A percentile compares a stretch with the other conserved stretches of the same genome.
Evolutionary conservation across 257 asterid genomes (phyloP).

Genomic region (Lycium ferocissimum): DNA sequence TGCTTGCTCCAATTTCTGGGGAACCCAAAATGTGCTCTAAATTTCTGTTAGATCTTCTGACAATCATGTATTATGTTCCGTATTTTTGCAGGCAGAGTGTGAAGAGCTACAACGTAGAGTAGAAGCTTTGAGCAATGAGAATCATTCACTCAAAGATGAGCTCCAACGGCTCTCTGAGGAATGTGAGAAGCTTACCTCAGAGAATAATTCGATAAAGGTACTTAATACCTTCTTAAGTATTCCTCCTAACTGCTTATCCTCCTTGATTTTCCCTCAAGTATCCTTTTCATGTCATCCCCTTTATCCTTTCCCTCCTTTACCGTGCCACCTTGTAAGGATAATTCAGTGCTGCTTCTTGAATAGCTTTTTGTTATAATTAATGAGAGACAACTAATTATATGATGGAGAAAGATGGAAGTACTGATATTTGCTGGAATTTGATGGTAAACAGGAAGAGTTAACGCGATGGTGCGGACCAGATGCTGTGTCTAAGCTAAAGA

Average conservation of each 20-base stretch:
- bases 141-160: slow-evolving; percentile 68
- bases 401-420: background rate
- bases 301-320: background rate
- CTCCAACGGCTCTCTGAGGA: slow-evolving; percentile 78
- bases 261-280: background rate
- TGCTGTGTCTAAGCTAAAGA: slow-evolving; percentile 59
- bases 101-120: slow-evolving; percentile 84
- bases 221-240: background rate
- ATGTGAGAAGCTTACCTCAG: slow-evolving; percentile 77
- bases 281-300: slow-evolving; percentile 1
- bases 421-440: slow-evolving; percentile 24
- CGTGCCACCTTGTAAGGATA: background rate
- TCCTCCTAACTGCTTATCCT: background rate
- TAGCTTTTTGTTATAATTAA: background rate
- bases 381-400: background rate
- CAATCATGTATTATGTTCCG: background rate
- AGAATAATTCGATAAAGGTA: slow-evolving; percentile 74
- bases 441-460: slow-evolving; percentile 69
- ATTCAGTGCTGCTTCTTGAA: background rate
- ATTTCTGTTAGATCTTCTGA: background rate
- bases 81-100: slow-evolving; percentile 71
- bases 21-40: background rate
- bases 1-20: slow-evolving; percentile 18
- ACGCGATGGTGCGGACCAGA: slow-evolving; percentile 67
- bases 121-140: slow-evolving; percentile 69